Conservation (phyloP, 2,329 filamentous ascomycete species). For the Aspergillus fischeri region DNA sequence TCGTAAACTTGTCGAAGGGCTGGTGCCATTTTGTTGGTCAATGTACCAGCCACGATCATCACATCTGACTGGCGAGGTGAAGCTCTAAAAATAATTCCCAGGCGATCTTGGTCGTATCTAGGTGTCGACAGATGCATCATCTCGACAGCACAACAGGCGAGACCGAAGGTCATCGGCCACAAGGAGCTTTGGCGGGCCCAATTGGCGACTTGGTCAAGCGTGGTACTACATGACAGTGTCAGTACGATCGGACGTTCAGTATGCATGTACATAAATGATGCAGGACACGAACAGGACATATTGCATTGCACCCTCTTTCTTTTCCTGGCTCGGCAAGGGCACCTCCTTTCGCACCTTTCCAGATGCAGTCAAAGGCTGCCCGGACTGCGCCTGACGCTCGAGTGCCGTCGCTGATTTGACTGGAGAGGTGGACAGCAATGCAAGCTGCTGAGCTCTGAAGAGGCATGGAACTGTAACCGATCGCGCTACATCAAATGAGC, state of each 20-base stretch:
- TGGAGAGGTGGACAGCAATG: conserved; percentile 41
- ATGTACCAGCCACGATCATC: conserved; percentile 89
- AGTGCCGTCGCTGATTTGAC: conserved; percentile 41
- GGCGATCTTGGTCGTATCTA: conserved; percentile 83
- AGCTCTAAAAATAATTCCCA: conserved; percentile 87
- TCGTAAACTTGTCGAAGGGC: conserved; percentile 88
- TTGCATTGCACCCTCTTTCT: conserved; percentile 50
- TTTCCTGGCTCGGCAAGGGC: conserved; percentile 47
- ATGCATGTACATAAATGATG: neutral
- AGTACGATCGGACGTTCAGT: neutral
- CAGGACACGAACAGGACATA: conserved; percentile 43
- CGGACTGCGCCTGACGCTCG: conserved; percentile 31
- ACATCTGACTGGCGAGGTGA: conserved; percentile 85
- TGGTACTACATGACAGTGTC: conserved; percentile 30
- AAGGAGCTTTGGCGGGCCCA: conserved; percentile 84
- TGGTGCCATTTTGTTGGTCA: conserved; percentile 95
- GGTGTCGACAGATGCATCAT: conserved; percentile 94
- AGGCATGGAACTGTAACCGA: conserved; percentile 25
- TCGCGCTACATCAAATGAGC: conserved; percentile 25
- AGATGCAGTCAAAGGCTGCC: conserved; percentile 35
- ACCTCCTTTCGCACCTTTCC: conserved; percentile 47
- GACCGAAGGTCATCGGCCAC: conserved; percentile 89
- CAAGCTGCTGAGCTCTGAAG: conserved; percentile 33
- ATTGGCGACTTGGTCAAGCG: conserved; percentile 71
- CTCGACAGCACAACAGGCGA: conserved; percentile 85